These are phyloP conservation scores for Saccharomycopsis hybrid DNA, from an alignment of 1,139 yeast species.

Conservation along the genomic window DNA sequence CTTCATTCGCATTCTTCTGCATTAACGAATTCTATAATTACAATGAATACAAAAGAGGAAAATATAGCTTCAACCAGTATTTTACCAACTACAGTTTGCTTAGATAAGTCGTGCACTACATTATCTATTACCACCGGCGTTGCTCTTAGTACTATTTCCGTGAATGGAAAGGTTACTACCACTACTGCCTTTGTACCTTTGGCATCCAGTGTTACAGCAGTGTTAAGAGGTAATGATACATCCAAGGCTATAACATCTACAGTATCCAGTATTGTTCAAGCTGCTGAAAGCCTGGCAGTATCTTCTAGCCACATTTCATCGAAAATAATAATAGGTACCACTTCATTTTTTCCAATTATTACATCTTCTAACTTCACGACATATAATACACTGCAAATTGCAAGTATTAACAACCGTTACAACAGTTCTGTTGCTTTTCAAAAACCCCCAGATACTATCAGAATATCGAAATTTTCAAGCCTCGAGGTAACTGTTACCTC, in stretches of 20 bases:
- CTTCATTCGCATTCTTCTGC: too few relatives aligned
- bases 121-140: neutral
- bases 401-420: too few relatives aligned
- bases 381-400: neutral
- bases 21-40: neutral
- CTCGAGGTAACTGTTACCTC: neutral
- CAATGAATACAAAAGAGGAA: neutral
- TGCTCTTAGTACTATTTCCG: neutral
- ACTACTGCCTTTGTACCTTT: neutral
- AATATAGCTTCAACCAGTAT: neutral
- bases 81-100: constrained; percentile 2
- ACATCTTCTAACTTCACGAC: neutral
- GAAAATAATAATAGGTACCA: neutral
- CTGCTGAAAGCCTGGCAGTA: too few relatives aligned
- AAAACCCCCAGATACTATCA: neutral
- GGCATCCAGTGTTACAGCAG: neutral
- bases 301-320: neutral
- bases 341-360: neutral
- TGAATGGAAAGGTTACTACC: neutral
- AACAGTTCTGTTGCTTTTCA: too few relatives aligned
- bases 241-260: neutral
- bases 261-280: neutral
- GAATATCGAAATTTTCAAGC: neutral
- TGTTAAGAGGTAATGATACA: neutral
- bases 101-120: constrained; percentile 1